Evolutionary conservation across 306 rosid species (phyloP), one percentile per base, ranked within the genome.

Genomic region (Vigna nakashimae): DNA sequence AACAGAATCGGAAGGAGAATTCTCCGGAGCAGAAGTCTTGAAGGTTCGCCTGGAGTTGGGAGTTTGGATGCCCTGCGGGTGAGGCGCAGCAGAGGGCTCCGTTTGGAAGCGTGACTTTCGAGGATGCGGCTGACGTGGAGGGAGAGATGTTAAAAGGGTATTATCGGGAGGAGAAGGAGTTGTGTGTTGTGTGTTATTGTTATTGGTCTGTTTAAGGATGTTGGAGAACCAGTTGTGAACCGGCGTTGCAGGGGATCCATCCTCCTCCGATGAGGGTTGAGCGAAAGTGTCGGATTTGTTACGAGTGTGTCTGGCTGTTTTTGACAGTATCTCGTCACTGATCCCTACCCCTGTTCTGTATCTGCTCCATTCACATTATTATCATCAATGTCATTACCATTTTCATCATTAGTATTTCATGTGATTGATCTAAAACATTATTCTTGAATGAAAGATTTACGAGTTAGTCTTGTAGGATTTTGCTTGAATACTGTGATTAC

Each of bases 281-380:
- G 56, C 1, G 64, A 78, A 71, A 15, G 90, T 50, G 17, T 90
- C 90, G 3, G 98, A 91, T 62, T 76, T 87, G 90, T 79, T 91
- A 67, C 92, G 87, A 9, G 77, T 71, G 82, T 88, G 97, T 56
- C 50, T 85, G 1, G 84, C 89, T 42, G 97, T 83, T 63, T 85
- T 93, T 0, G 90, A 79, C 4, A 94, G 83, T 75, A 94, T 90
- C 48, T 94, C 96, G 10, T 93, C 88, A 30, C 96, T 90, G 57
- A 93, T 82, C 73, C 88, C 86, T 78, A 89, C 96, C 77, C n/a
- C 76, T 8, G 85, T 73, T 36, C 90, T 80, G 51, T 68, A 13
- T 56, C 98, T 79, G 88, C 57, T 77, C 36, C 49, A 34, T 22
- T 66, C 70, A 57, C 65, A 55, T 51, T 40, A 13, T 11, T 0